A percentile compares a stretch with the other conserved stretches of the same genome.
These are phyloP conservation scores for Lotmaria passim DNA, from an alignment of 208 protist genomes.

Conservation along the genomic window DNA sequence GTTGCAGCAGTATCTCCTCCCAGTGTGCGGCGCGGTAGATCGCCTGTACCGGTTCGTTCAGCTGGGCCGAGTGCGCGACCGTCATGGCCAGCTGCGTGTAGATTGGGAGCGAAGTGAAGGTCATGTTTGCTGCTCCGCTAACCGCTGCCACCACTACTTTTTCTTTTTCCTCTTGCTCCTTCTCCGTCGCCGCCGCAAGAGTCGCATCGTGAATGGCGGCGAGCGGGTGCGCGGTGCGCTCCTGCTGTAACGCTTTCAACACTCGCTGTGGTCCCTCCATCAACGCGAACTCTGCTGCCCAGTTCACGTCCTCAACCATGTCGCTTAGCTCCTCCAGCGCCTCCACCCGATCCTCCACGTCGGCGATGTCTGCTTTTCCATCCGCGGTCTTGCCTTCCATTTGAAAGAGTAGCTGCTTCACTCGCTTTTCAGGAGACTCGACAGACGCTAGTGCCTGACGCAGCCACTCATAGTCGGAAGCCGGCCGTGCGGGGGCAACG, in stretches of 20 bases:
- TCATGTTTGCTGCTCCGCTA: too few species aligned
- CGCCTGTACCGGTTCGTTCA: slow-evolving; percentile 63
- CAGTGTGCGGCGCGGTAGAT: slow-evolving; percentile 49
- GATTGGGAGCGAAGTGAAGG: not conserved
- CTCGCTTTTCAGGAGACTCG: slow-evolving; percentile 71
- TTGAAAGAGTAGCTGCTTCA: slow-evolving; percentile 46
- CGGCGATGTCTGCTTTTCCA: not conserved
- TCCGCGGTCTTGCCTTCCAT: slow-evolving; percentile 26
- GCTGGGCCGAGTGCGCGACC: slow-evolving; percentile 61
- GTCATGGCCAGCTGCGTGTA: slow-evolving; percentile 25
- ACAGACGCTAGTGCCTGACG: slow-evolving; percentile 67
- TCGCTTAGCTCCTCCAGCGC: slow-evolving; percentile 80
- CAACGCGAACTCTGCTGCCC: slow-evolving; percentile 82
- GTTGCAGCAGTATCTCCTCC: slow-evolving; percentile 31
- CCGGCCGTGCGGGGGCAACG: slow-evolving; percentile 9
- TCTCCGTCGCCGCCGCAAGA: not conserved
- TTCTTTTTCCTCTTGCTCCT: not conserved
- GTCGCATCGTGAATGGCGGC: not conserved
- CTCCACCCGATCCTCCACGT: slow-evolving; percentile 32
- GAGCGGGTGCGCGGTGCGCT: slow-evolving; percentile 1
- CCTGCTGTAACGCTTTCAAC: slow-evolving; percentile 39
- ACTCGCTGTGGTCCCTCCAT: slow-evolving; percentile 66
- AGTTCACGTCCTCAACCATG: slow-evolving; percentile 91
- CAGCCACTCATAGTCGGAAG: slow-evolving; percentile 72
- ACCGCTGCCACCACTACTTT: too few species aligned